Percentiles rank a stretch among this genome's conserved stretches.
phyloP scores from a whole-genome alignment of 768 basidiomycete species.

The Trametes sanguinea region DNA sequence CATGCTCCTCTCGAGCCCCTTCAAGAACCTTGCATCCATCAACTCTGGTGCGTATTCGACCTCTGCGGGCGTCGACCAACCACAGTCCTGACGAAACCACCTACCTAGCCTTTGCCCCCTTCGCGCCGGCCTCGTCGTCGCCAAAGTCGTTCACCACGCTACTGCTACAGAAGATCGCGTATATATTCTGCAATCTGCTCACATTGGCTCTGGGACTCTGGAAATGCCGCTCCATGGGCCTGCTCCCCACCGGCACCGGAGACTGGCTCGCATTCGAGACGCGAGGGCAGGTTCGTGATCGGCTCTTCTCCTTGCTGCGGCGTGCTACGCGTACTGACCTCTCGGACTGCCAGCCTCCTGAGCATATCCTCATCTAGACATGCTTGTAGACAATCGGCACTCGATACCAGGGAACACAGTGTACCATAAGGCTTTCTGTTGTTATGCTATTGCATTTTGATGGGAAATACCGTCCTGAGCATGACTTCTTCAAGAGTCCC shows the following conservation, averaged over 20 bases:
- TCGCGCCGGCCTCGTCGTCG: conserved; percentile 58
- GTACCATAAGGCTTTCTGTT: too few species aligned
- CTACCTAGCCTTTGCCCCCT: conserved; percentile 65
- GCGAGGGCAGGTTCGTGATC: conserved; percentile 45
- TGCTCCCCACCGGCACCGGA: conserved; percentile 86
- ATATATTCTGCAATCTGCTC: conserved; percentile 69
- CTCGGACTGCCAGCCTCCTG: conserved; percentile 11
- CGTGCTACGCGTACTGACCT: not conserved
- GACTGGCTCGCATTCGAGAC: conserved; percentile 96
- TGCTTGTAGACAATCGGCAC: too few species aligned
- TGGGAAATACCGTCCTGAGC: too few species aligned
- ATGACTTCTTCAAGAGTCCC: too few species aligned
- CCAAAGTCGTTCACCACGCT: conserved; percentile 54
- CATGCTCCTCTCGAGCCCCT: conserved; percentile 85
- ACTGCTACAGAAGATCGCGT: conserved; percentile 69
- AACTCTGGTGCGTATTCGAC: conserved; percentile 61
- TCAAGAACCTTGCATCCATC: conserved; percentile 80
- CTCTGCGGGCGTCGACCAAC: not conserved
- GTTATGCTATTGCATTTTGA: too few species aligned
- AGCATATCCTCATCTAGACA: conserved; percentile 14
- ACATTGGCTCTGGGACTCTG: conserved; percentile 86
- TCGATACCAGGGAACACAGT: too few species aligned
- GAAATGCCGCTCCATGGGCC: conserved; percentile 92
- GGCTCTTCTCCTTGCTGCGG: not conserved
- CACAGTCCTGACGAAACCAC: too few species aligned